Percentiles rank a stretch among this genome's conserved stretches.
These are phyloP conservation scores for Suillus weaverae DNA, from an alignment of 768 basidiomycete genomes.

Conservation along the genomic window DNA sequence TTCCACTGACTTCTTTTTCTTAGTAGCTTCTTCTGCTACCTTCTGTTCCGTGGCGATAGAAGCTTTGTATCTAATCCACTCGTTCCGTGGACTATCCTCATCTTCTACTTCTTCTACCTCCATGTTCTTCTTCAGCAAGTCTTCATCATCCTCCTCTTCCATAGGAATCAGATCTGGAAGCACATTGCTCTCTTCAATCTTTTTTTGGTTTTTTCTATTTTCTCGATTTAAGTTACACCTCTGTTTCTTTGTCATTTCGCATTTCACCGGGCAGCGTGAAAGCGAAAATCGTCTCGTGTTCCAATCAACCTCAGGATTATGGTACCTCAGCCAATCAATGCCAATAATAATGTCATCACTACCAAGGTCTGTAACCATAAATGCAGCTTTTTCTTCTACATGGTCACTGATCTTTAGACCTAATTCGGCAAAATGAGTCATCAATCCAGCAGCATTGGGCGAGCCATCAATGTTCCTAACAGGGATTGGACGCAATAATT, in stretches of 20 bases:
- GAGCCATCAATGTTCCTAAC: neutral
- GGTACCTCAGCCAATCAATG: neutral
- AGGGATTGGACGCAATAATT: neutral
- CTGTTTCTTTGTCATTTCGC: neutral
- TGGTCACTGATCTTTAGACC: neutral
- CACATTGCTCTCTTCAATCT: neutral
- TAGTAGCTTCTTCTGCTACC: neutral
- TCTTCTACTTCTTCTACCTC: neutral
- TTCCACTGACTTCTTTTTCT: neutral
- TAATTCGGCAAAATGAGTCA: neutral
- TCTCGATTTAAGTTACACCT: neutral
- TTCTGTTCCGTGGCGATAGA: neutral
- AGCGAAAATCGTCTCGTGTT: neutral
- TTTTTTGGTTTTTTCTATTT: neutral
- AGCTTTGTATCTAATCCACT: neutral
- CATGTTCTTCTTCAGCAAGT: fast-evolving
- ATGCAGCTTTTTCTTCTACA: neutral
- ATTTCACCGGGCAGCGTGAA: neutral
- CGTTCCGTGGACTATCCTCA: neutral
- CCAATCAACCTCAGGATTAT: neutral
- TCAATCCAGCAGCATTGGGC: neutral
- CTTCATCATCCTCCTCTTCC: neutral
- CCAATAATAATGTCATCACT: neutral
- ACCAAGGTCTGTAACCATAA: neutral
- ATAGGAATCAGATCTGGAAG: neutral